phyloP scores from a whole-genome alignment of 371 early-diverging fungal species.

The Phascolomyces articulosus region DNA sequence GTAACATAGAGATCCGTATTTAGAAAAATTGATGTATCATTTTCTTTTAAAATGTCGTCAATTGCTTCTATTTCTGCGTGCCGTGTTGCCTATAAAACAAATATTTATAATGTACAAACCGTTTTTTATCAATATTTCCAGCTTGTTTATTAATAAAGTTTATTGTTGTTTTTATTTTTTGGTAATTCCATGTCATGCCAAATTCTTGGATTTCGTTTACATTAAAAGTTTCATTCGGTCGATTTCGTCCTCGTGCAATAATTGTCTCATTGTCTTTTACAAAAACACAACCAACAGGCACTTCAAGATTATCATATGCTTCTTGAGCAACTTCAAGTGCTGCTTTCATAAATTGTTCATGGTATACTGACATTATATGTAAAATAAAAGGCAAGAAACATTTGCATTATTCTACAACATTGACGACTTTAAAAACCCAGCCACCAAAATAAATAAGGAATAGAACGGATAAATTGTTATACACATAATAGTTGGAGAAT shows the following conservation, averaged over 20 bases:
- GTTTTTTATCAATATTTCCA: too few species aligned
- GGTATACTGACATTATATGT: constrained; percentile 27
- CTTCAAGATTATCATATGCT: constrained; percentile 87
- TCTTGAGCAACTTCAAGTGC: constrained; percentile 69
- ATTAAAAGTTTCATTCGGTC: constrained; percentile 87
- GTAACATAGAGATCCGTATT: constrained; percentile 90
- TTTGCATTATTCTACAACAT: neutral
- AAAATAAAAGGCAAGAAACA: neutral
- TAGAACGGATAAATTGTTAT: too few species aligned
- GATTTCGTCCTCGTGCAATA: constrained; percentile 79
- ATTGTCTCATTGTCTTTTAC: constrained; percentile 65
- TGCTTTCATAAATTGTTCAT: constrained; percentile 41
- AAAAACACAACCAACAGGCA: constrained; percentile 99
- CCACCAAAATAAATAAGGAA: too few species aligned
- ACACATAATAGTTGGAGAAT: too few species aligned
- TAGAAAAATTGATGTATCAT: constrained; percentile 48
- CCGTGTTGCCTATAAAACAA: constrained; percentile 71
- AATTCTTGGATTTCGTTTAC: too few species aligned
- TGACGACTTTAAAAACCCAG: neutral
- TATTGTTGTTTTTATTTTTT: too few species aligned
- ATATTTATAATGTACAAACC: too few species aligned
- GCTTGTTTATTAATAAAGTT: too few species aligned
- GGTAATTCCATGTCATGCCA: too few species aligned
- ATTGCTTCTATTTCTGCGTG: constrained; percentile 95
- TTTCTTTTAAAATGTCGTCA: constrained; percentile 67